Evolutionary conservation across 2,329 filamentous ascomycete species (phyloP).

Genomic region (Cladophialophora carrionii): DNA sequence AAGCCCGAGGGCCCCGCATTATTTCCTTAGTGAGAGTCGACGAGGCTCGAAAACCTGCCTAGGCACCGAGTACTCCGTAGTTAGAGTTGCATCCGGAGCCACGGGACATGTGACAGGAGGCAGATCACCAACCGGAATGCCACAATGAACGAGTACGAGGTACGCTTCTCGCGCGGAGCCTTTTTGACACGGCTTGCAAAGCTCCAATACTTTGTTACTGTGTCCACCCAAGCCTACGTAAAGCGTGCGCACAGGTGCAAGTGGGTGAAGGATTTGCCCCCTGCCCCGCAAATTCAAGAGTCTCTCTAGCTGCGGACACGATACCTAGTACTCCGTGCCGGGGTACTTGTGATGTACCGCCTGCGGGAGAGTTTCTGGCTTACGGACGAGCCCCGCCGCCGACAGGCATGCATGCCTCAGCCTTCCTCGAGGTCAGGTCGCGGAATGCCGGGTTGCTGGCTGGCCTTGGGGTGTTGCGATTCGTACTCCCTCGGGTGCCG

Average conservation of each 20-base stretch:
- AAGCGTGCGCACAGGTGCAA: neutral
- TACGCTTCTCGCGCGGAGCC: neutral
- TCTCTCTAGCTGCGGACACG: neutral
- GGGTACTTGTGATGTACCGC: neutral
- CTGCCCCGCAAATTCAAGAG: neutral
- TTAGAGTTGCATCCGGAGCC: neutral
- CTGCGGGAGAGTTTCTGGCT: neutral
- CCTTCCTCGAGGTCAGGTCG: neutral
- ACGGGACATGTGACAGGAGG: neutral
- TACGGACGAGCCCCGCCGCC: neutral
- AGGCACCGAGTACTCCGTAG: neutral
- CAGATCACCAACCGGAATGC: neutral
- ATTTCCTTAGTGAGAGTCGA: conserved; percentile 3
- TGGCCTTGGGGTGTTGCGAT: neutral
- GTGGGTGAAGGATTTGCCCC: conserved; percentile 5
- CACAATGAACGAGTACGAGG: neutral
- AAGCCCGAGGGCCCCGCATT: no score
- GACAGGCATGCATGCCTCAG: conserved; percentile 6
- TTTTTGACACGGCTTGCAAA: neutral
- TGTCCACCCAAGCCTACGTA: neutral
- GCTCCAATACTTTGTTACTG: neutral
- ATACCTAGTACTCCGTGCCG: no score
- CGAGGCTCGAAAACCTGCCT: conserved; percentile 11
- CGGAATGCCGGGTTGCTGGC: conserved; percentile 1
- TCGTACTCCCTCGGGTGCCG: neutral